Conservation (phyloP, 768 basidiomycete species). For the Boletus sp. region DNA sequence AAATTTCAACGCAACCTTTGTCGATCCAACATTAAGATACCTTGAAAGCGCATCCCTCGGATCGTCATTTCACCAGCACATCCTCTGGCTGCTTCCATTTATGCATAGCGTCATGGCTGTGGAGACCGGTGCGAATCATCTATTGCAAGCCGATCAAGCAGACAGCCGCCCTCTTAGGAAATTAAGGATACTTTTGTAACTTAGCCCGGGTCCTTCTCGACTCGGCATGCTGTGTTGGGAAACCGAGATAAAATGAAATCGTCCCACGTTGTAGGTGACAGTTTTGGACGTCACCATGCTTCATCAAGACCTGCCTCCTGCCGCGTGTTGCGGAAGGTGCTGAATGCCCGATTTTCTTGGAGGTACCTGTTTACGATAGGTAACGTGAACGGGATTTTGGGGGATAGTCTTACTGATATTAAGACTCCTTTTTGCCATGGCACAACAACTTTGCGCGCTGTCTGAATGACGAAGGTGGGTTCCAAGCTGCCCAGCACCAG, state of each 20-base stretch:
- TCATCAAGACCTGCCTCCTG: slow-evolving; percentile 10
- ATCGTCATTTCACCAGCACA: background rate
- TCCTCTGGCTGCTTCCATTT: background rate
- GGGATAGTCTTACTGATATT: slow-evolving; percentile 17
- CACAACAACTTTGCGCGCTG: slow-evolving; percentile 19
- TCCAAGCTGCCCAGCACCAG: slow-evolving; percentile 8
- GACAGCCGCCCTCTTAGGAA: background rate
- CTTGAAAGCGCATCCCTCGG: background rate
- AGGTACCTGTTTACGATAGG: slow-evolving; percentile 24
- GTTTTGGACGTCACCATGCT: slow-evolving; percentile 5
- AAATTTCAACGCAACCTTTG: background rate
- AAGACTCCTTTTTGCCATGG: slow-evolving; percentile 20
- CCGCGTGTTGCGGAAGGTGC: slow-evolving; percentile 20
- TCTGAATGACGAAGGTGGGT: slow-evolving; percentile 24
- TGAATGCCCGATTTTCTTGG: slow-evolving; percentile 15
- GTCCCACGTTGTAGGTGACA: slow-evolving; percentile 8
- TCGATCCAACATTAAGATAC: slow-evolving; percentile 3
- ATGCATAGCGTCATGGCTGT: background rate
- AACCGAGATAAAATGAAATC: slow-evolving; percentile 6
- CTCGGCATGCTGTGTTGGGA: slow-evolving; percentile 2
- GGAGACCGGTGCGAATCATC: slow-evolving; percentile 6
- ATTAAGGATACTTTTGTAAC: background rate
- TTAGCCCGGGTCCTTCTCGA: slow-evolving; percentile 1
- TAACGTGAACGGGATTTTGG: background rate
- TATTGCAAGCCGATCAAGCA: slow-evolving; percentile 3